These are phyloP conservation scores for Ruellia speciosa DNA, from an alignment of 305 asterid genomes.

Conservation along the genomic window DNA sequence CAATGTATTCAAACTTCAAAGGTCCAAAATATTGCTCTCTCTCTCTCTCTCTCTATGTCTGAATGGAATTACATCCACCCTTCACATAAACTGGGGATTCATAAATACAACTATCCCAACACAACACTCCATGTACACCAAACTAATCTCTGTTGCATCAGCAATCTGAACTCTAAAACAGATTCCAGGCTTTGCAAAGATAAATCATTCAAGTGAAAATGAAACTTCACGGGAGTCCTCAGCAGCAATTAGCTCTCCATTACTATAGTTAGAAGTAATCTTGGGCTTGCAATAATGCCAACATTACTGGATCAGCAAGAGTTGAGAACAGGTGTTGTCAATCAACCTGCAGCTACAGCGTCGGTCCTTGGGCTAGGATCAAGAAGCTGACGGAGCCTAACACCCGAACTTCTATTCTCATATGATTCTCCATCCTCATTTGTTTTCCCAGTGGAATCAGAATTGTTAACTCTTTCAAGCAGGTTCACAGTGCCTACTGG, in stretches of 20 bases:
- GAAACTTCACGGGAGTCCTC: slow-evolving; percentile 12
- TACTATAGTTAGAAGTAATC: slow-evolving; percentile 50
- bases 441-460: slow-evolving; percentile 31
- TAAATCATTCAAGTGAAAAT: background rate
- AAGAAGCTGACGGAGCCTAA: slow-evolving; percentile 69
- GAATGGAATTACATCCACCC: slow-evolving; percentile 2
- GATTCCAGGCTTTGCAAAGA: slow-evolving; percentile 35
- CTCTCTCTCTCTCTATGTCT: too few species aligned
- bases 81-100: slow-evolving; percentile 8
- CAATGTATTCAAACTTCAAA: background rate
- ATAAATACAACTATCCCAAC: slow-evolving; percentile 13
- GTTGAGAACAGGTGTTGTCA: too few species aligned
- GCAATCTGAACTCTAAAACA: slow-evolving; percentile 35
- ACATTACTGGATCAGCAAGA: slow-evolving; percentile 17
- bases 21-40: background rate
- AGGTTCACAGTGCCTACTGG: slow-evolving; percentile 76
- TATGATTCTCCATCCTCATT: slow-evolving; percentile 42
- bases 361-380: slow-evolving; percentile 51
- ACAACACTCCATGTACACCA: slow-evolving; percentile 7
- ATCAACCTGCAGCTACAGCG: slow-evolving; percentile 74
- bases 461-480: slow-evolving; percentile 66
- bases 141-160: slow-evolving; percentile 27
- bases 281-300: slow-evolving; percentile 59
- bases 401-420: slow-evolving; percentile 33
- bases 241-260: slow-evolving; percentile 17